phyloP scores from a whole-genome alignment of 345 rosid species.

The Cardamine chenopodiifolia region DNA sequence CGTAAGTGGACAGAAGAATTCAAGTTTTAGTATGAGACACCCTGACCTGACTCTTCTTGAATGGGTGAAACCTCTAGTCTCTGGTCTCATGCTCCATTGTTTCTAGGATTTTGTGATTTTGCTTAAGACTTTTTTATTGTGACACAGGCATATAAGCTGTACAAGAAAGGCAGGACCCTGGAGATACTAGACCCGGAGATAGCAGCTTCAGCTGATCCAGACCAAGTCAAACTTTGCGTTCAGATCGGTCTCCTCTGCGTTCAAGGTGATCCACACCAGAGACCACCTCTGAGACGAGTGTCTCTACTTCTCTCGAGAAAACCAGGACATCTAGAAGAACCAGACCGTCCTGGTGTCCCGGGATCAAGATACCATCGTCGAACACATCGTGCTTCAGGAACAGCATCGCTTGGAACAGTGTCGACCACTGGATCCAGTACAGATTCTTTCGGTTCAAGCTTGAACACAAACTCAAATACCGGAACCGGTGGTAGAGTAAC shows the following conservation, averaged over 20 bases:
- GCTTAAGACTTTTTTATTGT: not conserved
- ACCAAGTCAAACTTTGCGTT: constrained; percentile 67
- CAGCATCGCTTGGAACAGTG: constrained; percentile 42
- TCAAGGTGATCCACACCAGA: constrained; percentile 70
- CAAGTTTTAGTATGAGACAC: constrained; percentile 47
- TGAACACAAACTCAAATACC: constrained; percentile 40
- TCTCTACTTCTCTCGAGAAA: constrained; percentile 69
- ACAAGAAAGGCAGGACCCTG: constrained; percentile 68
- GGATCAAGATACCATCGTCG: constrained; percentile 67
- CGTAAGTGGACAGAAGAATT: constrained; percentile 81
- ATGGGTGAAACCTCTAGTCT: constrained; percentile 64
- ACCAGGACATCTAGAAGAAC: constrained; percentile 63
- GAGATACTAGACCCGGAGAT: constrained; percentile 68
- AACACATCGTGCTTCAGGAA: constrained; percentile 51
- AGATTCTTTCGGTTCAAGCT: constrained; percentile 54
- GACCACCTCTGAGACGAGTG: constrained; percentile 73
- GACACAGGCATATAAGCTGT: constrained; percentile 69
- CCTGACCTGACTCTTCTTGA: constrained; percentile 77
- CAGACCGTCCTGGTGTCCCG: constrained; percentile 67
- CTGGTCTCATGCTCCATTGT: not conserved
- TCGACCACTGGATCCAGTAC: constrained; percentile 48
- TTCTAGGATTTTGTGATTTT: not conserved
- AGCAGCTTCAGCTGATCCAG: constrained; percentile 53
- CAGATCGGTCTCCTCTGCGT: constrained; percentile 84
- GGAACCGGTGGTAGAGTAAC: constrained; percentile 39